Evolutionary conservation across 1,139 yeast genomes (phyloP), one percentile per base, ranked within the genome.

Genomic region (Candida gigantensis): DNA sequence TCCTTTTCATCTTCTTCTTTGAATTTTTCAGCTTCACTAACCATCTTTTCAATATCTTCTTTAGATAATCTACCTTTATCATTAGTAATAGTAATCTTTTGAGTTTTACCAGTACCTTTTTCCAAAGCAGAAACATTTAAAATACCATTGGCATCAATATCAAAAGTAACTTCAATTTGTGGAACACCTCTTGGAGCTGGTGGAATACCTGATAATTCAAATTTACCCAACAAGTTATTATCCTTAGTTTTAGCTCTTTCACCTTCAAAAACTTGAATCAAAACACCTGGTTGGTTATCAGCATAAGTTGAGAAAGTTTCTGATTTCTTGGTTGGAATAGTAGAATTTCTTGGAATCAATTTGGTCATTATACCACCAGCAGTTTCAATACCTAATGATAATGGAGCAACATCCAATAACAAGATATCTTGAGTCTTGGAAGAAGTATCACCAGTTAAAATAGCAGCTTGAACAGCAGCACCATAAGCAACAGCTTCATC

Each of bases 181-280:
- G 96, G 96, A 42, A 84, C 89, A 66, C 97, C 97, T 74, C 96
- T 86, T 68, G 97, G 97, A 31, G 97, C 95, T 43, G 97, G 95
- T 56, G 97, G 97, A 49, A 90, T 89, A 57, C 96, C 96, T 34
- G 88, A 74, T 54, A 90, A 79, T 64, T 90, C 96, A 57, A 90
- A 90, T 71, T 89, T 88, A 67, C 97, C 97, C 53, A 90, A 79
- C 60, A 84, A 72, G 74, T 90, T 90, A 75, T 90, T 90, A 70
- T 90, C 97, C 73, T 85, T 89, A 40, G 94, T 88, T 72, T 83
- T 78, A 33, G 97, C 84, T 72, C 97, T 87, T 73, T 90, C 97
- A 77, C 97, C 97, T 71, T 90, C 97, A 61, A 68, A 90, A 37
- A 90, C 96, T 72, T 88, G 96, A 62, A 90, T 90, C 68, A 87